phyloP scores from a whole-genome alignment of 1,284 basidiomycete species.

The Polyporus tsugae region DNA sequence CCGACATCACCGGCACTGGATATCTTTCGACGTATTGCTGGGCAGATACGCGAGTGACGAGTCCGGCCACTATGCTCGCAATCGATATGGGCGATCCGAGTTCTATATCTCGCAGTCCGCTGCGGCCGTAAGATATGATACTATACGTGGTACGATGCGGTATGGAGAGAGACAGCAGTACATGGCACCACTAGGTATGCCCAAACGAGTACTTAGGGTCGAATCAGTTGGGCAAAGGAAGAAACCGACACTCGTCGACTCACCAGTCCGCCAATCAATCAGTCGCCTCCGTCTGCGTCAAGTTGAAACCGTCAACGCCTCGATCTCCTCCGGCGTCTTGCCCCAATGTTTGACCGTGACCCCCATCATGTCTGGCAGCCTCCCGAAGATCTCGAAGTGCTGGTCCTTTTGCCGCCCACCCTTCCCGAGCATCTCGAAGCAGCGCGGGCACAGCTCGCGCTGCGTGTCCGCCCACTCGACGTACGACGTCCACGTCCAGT shows the following conservation, averaged over 20 bases:
- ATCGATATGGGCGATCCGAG: no score
- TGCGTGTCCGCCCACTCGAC: conserved; percentile 18
- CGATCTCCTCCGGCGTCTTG: conserved; percentile 5
- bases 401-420: conserved; percentile 16
- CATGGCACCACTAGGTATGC: background rate
- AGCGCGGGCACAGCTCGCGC: conserved; percentile 22
- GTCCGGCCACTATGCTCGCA: no score
- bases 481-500: conserved; percentile 16
- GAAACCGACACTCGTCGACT: background rate
- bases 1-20: no score
- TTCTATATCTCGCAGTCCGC: no score
- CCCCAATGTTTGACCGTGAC: conserved; percentile 14
- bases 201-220: background rate
- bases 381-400: conserved; percentile 14
- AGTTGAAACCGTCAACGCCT: no score
- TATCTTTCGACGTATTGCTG: no score
- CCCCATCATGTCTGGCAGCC: conserved; percentile 22
- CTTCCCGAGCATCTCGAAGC: conserved; percentile 20
- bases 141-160: background rate
- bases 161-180: background rate
- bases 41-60: no score
- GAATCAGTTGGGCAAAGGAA: background rate
- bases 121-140: no score
- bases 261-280: background rate
- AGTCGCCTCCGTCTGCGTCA: background rate